phyloP scores from a whole-genome alignment of 2,329 filamentous ascomycete genomes.

The Phaeosphaeria sp. region DNA sequence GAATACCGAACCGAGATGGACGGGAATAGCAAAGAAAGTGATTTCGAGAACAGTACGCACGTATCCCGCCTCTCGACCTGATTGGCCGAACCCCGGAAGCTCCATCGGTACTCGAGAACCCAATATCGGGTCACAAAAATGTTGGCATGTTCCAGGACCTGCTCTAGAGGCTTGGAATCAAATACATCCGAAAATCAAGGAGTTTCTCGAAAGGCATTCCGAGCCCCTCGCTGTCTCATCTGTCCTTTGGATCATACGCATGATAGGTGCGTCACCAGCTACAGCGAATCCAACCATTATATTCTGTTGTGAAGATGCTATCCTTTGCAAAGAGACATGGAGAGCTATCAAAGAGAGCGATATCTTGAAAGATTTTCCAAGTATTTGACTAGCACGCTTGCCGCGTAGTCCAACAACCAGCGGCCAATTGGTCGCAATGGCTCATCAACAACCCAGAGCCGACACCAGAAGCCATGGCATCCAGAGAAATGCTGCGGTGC shows the following conservation, averaged over 20 bases:
- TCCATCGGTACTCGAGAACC: slow-evolving; percentile 13
- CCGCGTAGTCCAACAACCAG: too few relatives aligned
- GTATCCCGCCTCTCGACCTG: too few relatives aligned
- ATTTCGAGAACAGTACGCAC: too few relatives aligned
- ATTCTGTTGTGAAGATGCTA: slow-evolving; percentile 17
- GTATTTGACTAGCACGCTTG: too few relatives aligned
- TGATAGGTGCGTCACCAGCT: slow-evolving; percentile 15
- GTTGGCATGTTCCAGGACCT: slow-evolving; percentile 20
- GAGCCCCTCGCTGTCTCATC: slow-evolving; percentile 9
- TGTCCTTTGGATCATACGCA: slow-evolving; percentile 21
- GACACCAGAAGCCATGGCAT: too few relatives aligned
- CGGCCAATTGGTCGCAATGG: too few relatives aligned
- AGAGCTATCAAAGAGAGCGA: slow-evolving; percentile 15
- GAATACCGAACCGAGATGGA: too few relatives aligned
- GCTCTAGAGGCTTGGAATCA: slow-evolving; percentile 2
- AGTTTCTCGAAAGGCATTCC: slow-evolving; percentile 13
- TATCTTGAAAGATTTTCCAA: background rate
- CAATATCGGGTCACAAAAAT: slow-evolving; percentile 12
- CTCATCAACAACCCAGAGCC: too few relatives aligned
- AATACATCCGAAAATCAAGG: slow-evolving; percentile 13
- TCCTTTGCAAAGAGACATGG: slow-evolving; percentile 11
- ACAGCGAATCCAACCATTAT: slow-evolving; percentile 17
- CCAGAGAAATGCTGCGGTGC: too few relatives aligned
- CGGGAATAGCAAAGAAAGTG: too few relatives aligned
- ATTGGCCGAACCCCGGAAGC: slow-evolving; percentile 11